phyloP scores from a whole-genome alignment of 2,329 filamentous ascomycete genomes.

The Dothistroma pini region DNA sequence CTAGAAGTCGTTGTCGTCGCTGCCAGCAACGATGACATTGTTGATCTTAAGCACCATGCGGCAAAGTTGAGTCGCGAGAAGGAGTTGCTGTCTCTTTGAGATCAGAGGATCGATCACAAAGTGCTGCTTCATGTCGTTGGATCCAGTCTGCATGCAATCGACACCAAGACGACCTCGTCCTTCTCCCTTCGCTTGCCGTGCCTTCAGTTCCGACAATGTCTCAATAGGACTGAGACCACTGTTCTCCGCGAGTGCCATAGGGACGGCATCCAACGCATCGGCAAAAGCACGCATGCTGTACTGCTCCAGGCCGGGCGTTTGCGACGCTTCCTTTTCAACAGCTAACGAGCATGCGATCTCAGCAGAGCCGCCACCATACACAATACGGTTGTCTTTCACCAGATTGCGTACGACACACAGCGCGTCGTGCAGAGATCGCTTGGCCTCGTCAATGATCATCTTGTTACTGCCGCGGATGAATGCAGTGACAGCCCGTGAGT shows the following conservation, averaged over 20 bases:
- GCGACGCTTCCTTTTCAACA: conserved; percentile 86
- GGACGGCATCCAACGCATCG: conserved; percentile 87
- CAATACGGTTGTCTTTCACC: conserved; percentile 91
- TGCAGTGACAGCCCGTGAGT: conserved; percentile 91
- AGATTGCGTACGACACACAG: conserved; percentile 97
- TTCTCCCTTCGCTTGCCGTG: conserved; percentile 82
- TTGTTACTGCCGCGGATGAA: conserved; percentile 99
- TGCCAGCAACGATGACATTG: conserved; percentile 89
- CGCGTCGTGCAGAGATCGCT: conserved; percentile 94
- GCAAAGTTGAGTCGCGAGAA: conserved; percentile 94
- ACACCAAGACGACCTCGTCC: conserved; percentile 77
- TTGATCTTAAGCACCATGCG: conserved; percentile 97
- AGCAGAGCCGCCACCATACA: conserved; percentile 93
- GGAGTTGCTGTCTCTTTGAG: conserved; percentile 94
- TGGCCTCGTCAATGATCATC: conserved; percentile 99
- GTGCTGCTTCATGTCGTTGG: conserved; percentile 94
- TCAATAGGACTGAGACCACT: conserved; percentile 94
- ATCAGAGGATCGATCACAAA: conserved; percentile 99
- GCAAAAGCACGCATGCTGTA: conserved; percentile 99
- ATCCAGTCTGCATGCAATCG: conserved; percentile 95
- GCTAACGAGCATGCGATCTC: conserved; percentile 97
- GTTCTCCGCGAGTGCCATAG: conserved; percentile 97
- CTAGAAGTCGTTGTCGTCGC: conserved; percentile 80
- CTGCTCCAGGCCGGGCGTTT: conserved; percentile 94
- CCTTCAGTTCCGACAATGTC: conserved; percentile 91